Evolutionary conservation across 371 early-diverging fungal species (phyloP).

Genomic region (Apophysomyces trapeziformis): DNA sequence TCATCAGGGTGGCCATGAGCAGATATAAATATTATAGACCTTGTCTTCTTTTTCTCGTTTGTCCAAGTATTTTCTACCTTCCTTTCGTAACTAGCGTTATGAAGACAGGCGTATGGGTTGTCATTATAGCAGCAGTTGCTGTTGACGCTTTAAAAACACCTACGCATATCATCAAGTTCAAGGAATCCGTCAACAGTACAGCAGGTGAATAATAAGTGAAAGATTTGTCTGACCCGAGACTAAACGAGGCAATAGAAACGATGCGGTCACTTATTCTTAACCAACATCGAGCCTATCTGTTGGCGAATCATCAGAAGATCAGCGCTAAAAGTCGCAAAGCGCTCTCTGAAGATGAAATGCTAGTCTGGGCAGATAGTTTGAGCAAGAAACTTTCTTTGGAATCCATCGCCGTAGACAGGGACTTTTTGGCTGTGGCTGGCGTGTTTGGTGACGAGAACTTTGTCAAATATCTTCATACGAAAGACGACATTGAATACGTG

Average conservation of each 20-base stretch:
- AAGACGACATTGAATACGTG: conserved; percentile 22
- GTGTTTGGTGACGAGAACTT: conserved; percentile 21
- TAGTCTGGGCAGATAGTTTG: conserved; percentile 14
- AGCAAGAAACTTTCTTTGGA: conserved; percentile 18
- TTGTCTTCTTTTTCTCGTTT: not conserved
- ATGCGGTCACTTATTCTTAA: conserved; percentile 16
- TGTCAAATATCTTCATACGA: conserved; percentile 17
- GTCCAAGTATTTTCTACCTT: not conserved
- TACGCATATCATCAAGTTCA: conserved; percentile 30
- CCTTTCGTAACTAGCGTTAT: not conserved
- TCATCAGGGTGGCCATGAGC: too few relatives aligned
- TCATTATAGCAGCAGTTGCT: not conserved
- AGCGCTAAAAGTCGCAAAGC: not conserved
- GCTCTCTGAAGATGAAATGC: not conserved
- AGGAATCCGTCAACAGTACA: conserved; percentile 8
- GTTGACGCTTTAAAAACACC: conserved; percentile 12
- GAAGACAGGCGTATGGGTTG: conserved; percentile 1
- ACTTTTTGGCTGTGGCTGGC: conserved; percentile 21
- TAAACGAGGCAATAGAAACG: not conserved
- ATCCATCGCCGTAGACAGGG: conserved; percentile 12
- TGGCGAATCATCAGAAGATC: conserved; percentile 4
- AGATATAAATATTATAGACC: not conserved
- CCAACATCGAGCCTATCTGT: conserved; percentile 13
- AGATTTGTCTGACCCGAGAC: not conserved
- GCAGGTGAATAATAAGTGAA: conserved; percentile 6